A percentile compares a stretch with the other conserved stretches of the same genome.
These are phyloP conservation scores for Ophiobolus disseminans DNA, from an alignment of 2,329 filamentous ascomycete species.

Conservation along the genomic window DNA sequence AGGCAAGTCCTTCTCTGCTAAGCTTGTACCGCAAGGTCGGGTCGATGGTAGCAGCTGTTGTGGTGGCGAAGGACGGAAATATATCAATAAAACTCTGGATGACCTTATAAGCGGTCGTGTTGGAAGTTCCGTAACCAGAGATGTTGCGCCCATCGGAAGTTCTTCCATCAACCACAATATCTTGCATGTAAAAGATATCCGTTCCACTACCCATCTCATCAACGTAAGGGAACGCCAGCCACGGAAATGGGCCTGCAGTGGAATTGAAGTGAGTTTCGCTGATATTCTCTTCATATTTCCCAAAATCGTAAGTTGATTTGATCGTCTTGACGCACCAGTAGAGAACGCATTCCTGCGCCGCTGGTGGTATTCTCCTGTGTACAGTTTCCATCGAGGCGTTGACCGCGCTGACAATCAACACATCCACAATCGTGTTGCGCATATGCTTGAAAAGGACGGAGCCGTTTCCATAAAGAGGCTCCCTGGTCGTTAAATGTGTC, in stretches of 20 bases:
- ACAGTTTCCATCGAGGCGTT: slow-evolving; percentile 9
- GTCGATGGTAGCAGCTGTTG: neutral
- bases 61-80: slow-evolving; percentile 21
- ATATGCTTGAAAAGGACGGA: slow-evolving; percentile 26
- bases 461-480: slow-evolving; percentile 14
- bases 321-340: slow-evolving; percentile 35
- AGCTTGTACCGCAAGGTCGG: slow-evolving; percentile 2
- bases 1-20: neutral
- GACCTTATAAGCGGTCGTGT: slow-evolving; percentile 1
- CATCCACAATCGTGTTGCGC: slow-evolving; percentile 13
- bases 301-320: slow-evolving; percentile 21
- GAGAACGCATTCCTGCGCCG: slow-evolving; percentile 28
- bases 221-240: neutral
- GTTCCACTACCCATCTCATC: slow-evolving; percentile 1
- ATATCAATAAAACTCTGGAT: slow-evolving; percentile 9
- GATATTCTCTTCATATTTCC: slow-evolving; percentile 20
- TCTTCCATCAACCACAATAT: slow-evolving; percentile 8
- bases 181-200: slow-evolving; percentile 4
- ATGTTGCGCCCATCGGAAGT: neutral
- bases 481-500: neutral
- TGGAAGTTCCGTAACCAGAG: slow-evolving; percentile 10
- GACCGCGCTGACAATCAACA: slow-evolving; percentile 10
- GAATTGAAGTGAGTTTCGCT: slow-evolving; percentile 13
- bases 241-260: slow-evolving; percentile 14
- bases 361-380: slow-evolving; percentile 9